Base-by-base conservation (phyloP, 78 protist genomes). In the Planoprotostelium fungivorum region DNA sequence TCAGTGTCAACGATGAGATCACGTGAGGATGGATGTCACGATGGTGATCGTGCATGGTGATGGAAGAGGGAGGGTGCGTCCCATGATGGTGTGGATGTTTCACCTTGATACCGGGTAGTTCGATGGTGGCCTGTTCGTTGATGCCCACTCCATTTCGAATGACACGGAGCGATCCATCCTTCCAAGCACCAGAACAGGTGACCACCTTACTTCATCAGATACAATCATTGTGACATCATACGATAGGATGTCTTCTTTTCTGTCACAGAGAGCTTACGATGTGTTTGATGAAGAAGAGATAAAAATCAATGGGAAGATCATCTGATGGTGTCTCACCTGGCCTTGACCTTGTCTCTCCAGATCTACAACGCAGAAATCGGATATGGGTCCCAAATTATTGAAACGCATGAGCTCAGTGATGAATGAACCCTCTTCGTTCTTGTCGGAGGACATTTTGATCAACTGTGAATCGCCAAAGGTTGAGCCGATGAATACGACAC, bases 111-210 rank as follows among this genome's bases (percentile, higher is more conserved):
- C 98, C 98, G 0, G 94, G 89, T 28, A 97, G 63, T 83, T 94
- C 97, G 0, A 97, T 36, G 16, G 95, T 37, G 28, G 99, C 98
- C 39, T 87, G 93, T 86, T 96, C 98, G 31, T 95, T 84, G 92
- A 97, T 94, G 10, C 98, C 99, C 85, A 98, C 93, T 36, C 99
- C 98, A 38, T 91, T 95, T n/a, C 98, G 89, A 37, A 98, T 86
- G 35, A 98, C 88, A 35, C 99, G 94, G 1, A 98, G 93, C 1
- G 97, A 90, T 36, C 98, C 94, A 63, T 97, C 98, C 88, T 91
- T 88, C 91, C 16, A 34, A 35, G 87, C 91, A n/a, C 98, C 98
- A 1, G 97, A 94, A 94, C 98, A 96, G 0, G 98, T 93, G 1
- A 98, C 95, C 36, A 98, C 51, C 73, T 51, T 5, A 51, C 73